Conservation (phyloP, 441 rosid species). For the Hura crepitans region DNA sequence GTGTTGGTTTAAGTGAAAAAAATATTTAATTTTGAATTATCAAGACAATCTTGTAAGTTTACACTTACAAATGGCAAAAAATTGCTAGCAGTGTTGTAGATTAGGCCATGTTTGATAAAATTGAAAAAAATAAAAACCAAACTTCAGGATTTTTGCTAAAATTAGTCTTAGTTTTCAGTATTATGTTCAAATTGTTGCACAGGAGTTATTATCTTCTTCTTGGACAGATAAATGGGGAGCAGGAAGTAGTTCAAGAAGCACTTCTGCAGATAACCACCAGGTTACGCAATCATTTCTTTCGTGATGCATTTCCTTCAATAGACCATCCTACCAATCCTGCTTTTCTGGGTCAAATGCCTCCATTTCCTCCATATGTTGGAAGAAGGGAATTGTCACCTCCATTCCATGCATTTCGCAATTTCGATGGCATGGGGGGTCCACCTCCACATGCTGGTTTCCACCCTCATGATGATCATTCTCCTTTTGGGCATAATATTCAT, state of each 20-base stretch:
- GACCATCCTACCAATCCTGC: slow-evolving; percentile 51
- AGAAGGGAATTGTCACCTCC: slow-evolving; percentile 70
- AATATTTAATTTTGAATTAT: no score
- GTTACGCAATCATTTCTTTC: slow-evolving; percentile 60
- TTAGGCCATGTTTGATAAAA: no score
- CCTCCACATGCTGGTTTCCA: slow-evolving; percentile 49
- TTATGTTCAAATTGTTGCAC: neutral
- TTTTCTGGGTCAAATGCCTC: slow-evolving; percentile 49
- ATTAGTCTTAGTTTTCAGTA: neutral
- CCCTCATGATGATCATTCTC: slow-evolving; percentile 48
- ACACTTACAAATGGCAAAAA: no score
- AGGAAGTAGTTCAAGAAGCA: slow-evolving; percentile 68
- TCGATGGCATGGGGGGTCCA: slow-evolving; percentile 54
- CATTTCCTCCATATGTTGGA: slow-evolving; percentile 53
- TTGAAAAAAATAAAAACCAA: no score
- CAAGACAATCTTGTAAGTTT: no score
- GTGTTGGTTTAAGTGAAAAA: no score
- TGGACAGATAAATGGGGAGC: slow-evolving; percentile 59
- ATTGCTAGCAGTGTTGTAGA: no score
- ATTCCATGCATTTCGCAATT: slow-evolving; percentile 45
- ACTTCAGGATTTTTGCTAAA: no score
- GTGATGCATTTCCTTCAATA: slow-evolving; percentile 44
- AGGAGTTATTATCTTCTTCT: slow-evolving; percentile 1
- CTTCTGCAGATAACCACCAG: slow-evolving; percentile 63
- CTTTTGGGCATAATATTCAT: no score